Evolutionary conservation across 2,329 filamentous ascomycete species (phyloP), one percentile per base, ranked within the genome.

Genomic region (Penicillium italicum): DNA sequence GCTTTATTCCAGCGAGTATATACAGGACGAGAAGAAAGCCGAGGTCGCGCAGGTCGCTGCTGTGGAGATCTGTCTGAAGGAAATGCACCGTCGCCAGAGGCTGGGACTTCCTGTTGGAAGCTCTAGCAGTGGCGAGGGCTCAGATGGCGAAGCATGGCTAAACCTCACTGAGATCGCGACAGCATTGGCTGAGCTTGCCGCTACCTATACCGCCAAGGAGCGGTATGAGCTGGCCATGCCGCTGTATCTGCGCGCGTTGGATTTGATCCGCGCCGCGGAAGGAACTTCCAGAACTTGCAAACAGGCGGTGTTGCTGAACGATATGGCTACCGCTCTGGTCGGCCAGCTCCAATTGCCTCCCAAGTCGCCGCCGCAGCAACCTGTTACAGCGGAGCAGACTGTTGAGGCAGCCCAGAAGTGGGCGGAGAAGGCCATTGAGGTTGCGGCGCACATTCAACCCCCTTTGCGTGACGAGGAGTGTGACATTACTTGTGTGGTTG

Each of bases 181-280:
- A 11, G 62, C 63, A 9, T 57, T 69, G 56, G 53, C 68, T 83
- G 87, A 89, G 12, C 81, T 97, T 24, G 93, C 84, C 18, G 82
- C 87, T 55, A 85, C 86, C 64, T 97, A 96, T 73, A 85, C 90
- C 67, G 80, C 82, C 46, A 85, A 84, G 64, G 83, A 86, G 42
- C 85, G 89, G 64, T 87, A 91, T 67, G 89, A 93, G 63, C 85
- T 97, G 2, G 88, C 92, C 6, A 83, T 92, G 22, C 91, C 92
- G 4, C 80, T 97, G 30, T 96, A 92, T 71, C 84, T 97, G 65
- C 91, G 95, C 68, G 90, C 92, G 6, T 79, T 96, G 33, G 82
- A 86, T 18, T 75, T 94, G 43, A 87, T 84, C 70, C 80, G 84
- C 10, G 62, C 63, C 24, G 71, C 71, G 5, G 73, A 77, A 46